A percentile compares a stretch with the other conserved stretches of the same genome.
phyloP scores from a whole-genome alignment of 2,329 filamentous ascomycete species.

The Fusarium torreyae region DNA sequence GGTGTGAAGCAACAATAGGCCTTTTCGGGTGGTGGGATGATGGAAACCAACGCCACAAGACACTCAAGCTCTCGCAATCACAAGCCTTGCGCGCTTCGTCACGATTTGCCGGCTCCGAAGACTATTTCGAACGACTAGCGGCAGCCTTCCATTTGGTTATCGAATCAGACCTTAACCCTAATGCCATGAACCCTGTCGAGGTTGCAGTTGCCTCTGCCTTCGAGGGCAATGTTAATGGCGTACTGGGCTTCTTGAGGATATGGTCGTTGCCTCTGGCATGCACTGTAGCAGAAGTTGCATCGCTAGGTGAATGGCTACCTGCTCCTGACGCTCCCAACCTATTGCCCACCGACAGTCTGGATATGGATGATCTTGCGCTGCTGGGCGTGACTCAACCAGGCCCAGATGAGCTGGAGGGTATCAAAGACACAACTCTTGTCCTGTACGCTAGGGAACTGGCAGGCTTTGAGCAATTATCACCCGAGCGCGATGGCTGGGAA shows the following conservation, averaged over 20 bases:
- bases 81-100: slow-evolving; percentile 55
- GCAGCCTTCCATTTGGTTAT: slow-evolving; percentile 79
- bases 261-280: slow-evolving; percentile 88
- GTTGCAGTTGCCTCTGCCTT: slow-evolving; percentile 86
- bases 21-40: slow-evolving; percentile 95
- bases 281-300: slow-evolving; percentile 86
- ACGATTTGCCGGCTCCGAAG: slow-evolving; percentile 70
- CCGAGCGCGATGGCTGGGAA: slow-evolving; percentile 84
- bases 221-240: slow-evolving; percentile 84
- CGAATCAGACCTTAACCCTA: slow-evolving; percentile 80
- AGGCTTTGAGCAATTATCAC: slow-evolving; percentile 65
- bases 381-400: slow-evolving; percentile 76
- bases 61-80: slow-evolving; percentile 59
- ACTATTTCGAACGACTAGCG: slow-evolving; percentile 81
- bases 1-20: slow-evolving; percentile 89
- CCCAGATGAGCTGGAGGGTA: slow-evolving; percentile 73
- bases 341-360: slow-evolving; percentile 76
- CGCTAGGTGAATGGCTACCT: slow-evolving; percentile 86
- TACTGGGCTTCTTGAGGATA: slow-evolving; percentile 79
- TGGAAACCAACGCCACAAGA: slow-evolving; percentile 66
- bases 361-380: slow-evolving; percentile 88
- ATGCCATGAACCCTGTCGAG: slow-evolving; percentile 82
- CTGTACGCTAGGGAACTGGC: slow-evolving; percentile 81
- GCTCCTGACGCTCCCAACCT: slow-evolving; percentile 57
- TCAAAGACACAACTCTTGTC: slow-evolving; percentile 84